These are phyloP conservation scores for Gnomoniopsis smithogilvyi DNA, from an alignment of 2,329 filamentous ascomycete species.

Conservation along the genomic window DNA sequence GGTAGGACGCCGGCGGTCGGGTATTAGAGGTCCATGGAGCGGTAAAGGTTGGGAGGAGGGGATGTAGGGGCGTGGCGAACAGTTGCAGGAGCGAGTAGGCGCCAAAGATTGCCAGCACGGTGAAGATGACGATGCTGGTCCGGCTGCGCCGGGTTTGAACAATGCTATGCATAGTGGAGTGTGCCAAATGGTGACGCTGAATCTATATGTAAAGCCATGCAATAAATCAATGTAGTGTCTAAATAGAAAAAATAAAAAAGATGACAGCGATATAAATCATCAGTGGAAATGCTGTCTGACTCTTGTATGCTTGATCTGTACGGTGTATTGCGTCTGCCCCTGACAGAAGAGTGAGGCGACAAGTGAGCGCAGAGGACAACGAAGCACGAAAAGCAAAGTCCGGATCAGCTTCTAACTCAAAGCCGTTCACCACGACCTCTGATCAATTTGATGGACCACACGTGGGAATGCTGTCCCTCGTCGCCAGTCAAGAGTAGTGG, in stretches of 20 bases:
- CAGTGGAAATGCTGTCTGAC: too few species aligned
- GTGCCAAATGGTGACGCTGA: background rate
- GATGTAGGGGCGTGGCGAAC: background rate
- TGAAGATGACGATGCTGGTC: slow-evolving; percentile 4
- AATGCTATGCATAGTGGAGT: slow-evolving; percentile 4
- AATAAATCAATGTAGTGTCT: background rate
- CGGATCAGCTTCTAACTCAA: too few species aligned
- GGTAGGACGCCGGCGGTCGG: slow-evolving; percentile 5
- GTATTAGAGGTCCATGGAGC: background rate
- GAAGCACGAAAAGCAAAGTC: too few species aligned
- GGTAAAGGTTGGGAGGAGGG: background rate
- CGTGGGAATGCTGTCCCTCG: background rate
- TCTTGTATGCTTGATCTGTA: too few species aligned
- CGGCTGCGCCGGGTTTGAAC: slow-evolving; percentile 7
- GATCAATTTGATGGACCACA: background rate
- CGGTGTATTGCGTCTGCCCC: background rate
- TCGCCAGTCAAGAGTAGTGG: background rate
- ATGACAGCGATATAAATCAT: too few species aligned
- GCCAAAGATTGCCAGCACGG: slow-evolving; percentile 2
- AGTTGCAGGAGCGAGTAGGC: slow-evolving; percentile 12
- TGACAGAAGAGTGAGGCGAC: background rate
- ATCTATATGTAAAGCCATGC: background rate
- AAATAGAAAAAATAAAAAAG: background rate
- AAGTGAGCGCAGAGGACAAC: background rate
- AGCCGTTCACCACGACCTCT: too few species aligned